Evolutionary conservation across 2,329 filamentous ascomycete genomes (phyloP).

Genomic region (Pleoardoris graminearum): DNA sequence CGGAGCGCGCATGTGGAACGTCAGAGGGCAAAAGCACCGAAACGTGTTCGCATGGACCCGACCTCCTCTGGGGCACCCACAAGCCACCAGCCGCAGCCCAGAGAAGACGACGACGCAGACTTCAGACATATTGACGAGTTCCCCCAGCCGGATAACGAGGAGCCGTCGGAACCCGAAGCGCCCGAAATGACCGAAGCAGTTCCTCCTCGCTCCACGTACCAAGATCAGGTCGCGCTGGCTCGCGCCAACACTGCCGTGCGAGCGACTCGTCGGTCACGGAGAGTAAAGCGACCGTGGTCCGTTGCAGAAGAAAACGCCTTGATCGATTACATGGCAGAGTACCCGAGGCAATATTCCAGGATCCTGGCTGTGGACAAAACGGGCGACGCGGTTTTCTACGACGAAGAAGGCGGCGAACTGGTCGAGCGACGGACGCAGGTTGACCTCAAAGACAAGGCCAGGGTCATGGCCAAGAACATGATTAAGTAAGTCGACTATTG

Average conservation of each 20-base stretch:
- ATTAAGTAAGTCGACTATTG: constrained; percentile 39
- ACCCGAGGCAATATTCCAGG: constrained; percentile 52
- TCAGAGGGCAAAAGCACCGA: constrained; percentile 41
- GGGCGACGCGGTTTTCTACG: constrained; percentile 21
- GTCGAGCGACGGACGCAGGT: constrained; percentile 52
- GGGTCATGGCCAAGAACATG: constrained; percentile 46
- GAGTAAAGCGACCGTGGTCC: constrained; percentile 28
- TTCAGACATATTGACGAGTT: constrained; percentile 9
- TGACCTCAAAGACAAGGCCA: constrained; percentile 53
- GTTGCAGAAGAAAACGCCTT: constrained; percentile 48
- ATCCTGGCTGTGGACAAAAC: constrained; percentile 45
- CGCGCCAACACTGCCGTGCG: constrained; percentile 16
- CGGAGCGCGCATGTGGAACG: constrained; percentile 40
- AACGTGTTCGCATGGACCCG: constrained; percentile 28
- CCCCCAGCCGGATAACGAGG: constrained; percentile 18
- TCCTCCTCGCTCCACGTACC: constrained; percentile 23
- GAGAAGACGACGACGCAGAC: constrained; percentile 3
- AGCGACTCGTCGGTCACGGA: constrained; percentile 16
- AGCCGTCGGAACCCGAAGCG: constrained; percentile 28
- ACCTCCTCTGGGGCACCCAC: constrained; percentile 29
- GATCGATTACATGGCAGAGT: constrained; percentile 52
- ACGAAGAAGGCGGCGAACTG: background rate
- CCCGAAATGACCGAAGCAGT: constrained; percentile 33
- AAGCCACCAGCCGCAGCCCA: constrained; percentile 31
- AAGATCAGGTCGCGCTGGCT: constrained; percentile 23